Conservation (phyloP, 106 monocot species). For the Dendrobium nobile region DNA sequence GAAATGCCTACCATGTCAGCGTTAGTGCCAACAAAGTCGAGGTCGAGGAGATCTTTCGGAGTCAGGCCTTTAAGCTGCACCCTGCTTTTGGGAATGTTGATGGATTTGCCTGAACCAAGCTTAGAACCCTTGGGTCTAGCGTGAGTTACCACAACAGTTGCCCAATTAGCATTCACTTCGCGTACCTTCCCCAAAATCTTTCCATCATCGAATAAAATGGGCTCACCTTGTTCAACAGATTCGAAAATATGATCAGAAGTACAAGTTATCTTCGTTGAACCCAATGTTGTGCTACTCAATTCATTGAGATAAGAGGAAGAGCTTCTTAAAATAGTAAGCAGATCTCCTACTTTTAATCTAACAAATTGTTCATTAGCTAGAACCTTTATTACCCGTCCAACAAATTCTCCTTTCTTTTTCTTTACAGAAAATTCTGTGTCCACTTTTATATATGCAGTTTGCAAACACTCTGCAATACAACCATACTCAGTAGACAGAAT, state of each 20-base stretch:
- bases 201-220: constrained; percentile 48
- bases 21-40: constrained; percentile 32
- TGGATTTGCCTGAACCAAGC: constrained; percentile 38
- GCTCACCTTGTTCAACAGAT: constrained; percentile 37
- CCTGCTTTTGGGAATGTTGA: constrained; percentile 38
- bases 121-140: constrained; percentile 36
- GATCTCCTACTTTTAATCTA: constrained; percentile 28
- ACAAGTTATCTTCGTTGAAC: constrained; percentile 25
- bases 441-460: constrained; percentile 27
- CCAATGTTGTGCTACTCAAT: not conserved
- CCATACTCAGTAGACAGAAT: constrained; percentile 18
- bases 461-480: constrained; percentile 26
- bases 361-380: constrained; percentile 23
- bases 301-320: not conserved
- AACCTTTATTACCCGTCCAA: constrained; percentile 24
- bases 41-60: constrained; percentile 36
- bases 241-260: constrained; percentile 29
- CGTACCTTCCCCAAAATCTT: constrained; percentile 31
- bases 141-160: constrained; percentile 29
- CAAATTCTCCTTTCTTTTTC: constrained; percentile 17
- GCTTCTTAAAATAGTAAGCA: constrained; percentile 26
- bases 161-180: constrained; percentile 17
- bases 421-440: constrained; percentile 24
- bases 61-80: constrained; percentile 35
- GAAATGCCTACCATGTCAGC: constrained; percentile 50